These are phyloP conservation scores for Oryza coarctata DNA, from an alignment of 176 grass and related monocot species.

Conservation along the genomic window DNA sequence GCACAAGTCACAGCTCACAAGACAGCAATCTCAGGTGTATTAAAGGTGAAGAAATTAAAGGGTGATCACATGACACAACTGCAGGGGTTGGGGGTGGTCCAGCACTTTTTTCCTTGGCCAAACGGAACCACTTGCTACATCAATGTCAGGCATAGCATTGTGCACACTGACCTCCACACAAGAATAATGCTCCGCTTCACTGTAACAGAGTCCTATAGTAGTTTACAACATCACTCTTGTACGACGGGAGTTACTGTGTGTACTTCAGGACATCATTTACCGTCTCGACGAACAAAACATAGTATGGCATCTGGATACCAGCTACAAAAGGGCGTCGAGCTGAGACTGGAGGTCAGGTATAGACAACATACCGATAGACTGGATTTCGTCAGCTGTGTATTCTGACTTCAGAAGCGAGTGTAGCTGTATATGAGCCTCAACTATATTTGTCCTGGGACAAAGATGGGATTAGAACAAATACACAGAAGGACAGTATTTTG, in stretches of 20 bases:
- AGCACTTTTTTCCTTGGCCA: neutral
- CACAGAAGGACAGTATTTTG: neutral
- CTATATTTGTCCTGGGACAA: constrained; percentile 70
- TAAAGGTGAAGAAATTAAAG: neutral
- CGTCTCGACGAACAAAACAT: neutral
- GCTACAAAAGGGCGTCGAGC: constrained; percentile 73
- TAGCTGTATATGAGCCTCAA: constrained; percentile 90
- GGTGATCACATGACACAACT: neutral
- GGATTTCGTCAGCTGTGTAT: constrained; percentile 75
- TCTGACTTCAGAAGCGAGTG: constrained; percentile 79
- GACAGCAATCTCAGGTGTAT: neutral
- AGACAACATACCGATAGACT: constrained; percentile 54
- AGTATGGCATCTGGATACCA: neutral
- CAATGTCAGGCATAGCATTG: neutral
- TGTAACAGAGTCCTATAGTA: neutral
- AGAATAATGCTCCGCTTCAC: neutral
- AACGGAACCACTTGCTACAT: neutral
- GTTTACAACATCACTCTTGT: neutral
- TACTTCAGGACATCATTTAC: neutral
- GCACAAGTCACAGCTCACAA: neutral
- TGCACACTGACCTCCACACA: neutral
- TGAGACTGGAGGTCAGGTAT: constrained; percentile 78
- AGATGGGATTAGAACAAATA: constrained; percentile 4
- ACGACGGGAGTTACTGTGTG: neutral
- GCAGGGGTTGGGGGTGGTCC: neutral